Base-by-base conservation (phyloP, 208 protist species). In the Endotrypanum monterogeii region DNA sequence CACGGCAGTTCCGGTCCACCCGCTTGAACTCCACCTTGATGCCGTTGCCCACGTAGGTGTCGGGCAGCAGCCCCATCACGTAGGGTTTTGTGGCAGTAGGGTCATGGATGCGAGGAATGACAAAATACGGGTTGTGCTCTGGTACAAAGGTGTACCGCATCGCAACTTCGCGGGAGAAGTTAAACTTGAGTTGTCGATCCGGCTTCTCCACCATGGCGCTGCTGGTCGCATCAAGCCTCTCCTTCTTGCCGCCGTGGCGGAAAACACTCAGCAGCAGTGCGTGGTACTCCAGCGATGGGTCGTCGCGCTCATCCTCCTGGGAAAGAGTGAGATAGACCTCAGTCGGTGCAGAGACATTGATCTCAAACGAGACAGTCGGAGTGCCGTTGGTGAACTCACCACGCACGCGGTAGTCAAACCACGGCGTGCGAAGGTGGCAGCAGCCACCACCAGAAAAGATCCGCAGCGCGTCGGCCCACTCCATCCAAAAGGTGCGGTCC, bases 401-500 rank as follows among this genome's bases (percentile, higher is more conserved):
- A 1, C 88, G 83, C 76, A 93, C 79, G 70, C 92, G 80, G 80
- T 93, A 93, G 85, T 94, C 89, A 56, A 78, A 93, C 88, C 87
- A 96, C 52, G 82, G 80, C 63, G 51, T 74, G 54, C 78, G 83
- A 52, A 92, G 62, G 67, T 92, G 86, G 80, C 92, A 96, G 57
- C 89, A 89, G 65, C 88, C 86, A 48, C 88, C 89, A 44, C 84
- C 84, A 48, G 58, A 61, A 83, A 96, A 96, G 30, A 76, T 68
- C 55, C 78, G 77, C 25, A 91, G 69, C 30, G 79, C 87, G 71
- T 94, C 90, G 32, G 65, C 78, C 90, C 89, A 95, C 71, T 89
- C 87, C 79, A 96, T 87, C 90, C 92, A 96, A 81, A 96, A 94
- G 73, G 87, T 87, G 74, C 83, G 67, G 63, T 96, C 89, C 6